Evolutionary conservation across 192 early-diverging fungal genomes (phyloP), one percentile per base, ranked within the genome.

Genomic region (Rhizoclosmatium sp.): DNA sequence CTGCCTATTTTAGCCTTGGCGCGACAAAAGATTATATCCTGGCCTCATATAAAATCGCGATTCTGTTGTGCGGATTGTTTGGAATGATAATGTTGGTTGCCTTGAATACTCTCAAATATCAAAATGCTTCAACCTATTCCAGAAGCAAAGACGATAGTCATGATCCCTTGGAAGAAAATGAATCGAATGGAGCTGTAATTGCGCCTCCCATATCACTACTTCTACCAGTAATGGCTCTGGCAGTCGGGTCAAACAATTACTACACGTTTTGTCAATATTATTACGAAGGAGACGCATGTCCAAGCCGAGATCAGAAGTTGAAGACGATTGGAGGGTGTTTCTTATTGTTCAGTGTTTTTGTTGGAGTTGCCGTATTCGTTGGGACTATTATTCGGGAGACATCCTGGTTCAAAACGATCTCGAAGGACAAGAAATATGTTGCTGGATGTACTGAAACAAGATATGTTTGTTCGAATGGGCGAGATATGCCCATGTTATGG

Each of bases 201-300:
- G 44, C 40, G 14, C 67, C 67, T 7, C 42, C 67, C 3, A 47
- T 40, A 16, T 31, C 40, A 19, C 16, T 16, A 7, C 2, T 69
- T 2, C 67, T 69, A 7, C 67, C 67, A 41, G 16, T 47, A 19
- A n/a, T 69, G 40, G 14, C 67, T 2, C 42, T 69, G 3, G 46
- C 4, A 12, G 47, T 69, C 46, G 67, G n/a, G 9, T 12, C 44
- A 14, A 40, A 31, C 40, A 69, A 69, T 69, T 69, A 69, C 46
- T 69, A 69, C 46, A 69, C 67, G 3, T 69, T 47, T 47, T 69
- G 67, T 47, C 39, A 40, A 10, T 41, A 41, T 41, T 69, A 47
- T 31, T 16, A 69, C 4, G 67, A 46, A 10, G 67, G 16, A 46
- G 47, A 16, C 40, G 67, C 10, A 41, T 14, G 16, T 12, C 14